phyloP scores from a whole-genome alignment of 2,329 filamentous ascomycete genomes.

The Coniochaeta pulveracea region DNA sequence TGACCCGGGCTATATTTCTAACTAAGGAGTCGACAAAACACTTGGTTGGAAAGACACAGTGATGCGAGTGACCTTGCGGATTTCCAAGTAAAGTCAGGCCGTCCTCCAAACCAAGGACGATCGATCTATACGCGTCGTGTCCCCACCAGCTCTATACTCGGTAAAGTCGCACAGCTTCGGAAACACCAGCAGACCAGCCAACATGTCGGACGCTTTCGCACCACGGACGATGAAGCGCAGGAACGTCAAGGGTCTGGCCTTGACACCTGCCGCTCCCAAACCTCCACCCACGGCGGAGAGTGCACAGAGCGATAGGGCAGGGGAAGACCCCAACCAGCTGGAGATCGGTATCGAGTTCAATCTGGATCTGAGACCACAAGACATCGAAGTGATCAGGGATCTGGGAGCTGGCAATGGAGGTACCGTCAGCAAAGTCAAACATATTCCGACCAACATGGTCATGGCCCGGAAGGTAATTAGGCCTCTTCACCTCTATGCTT shows the following conservation, averaged over 20 bases:
- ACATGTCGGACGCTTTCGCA: slow-evolving; percentile 52
- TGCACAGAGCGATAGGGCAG: slow-evolving; percentile 49
- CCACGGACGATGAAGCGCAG: slow-evolving; percentile 92
- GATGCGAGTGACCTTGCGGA: no score
- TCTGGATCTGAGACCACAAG: slow-evolving; percentile 80
- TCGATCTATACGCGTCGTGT: no score
- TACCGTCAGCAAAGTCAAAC: slow-evolving; percentile 95
- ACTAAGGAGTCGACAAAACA: no score
- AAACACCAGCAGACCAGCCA: no score
- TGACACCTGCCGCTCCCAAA: slow-evolving; percentile 69
- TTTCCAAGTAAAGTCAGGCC: no score
- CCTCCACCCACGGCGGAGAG: slow-evolving; percentile 61
- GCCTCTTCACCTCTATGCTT: neutral
- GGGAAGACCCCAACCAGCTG: slow-evolving; percentile 54
- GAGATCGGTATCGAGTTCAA: slow-evolving; percentile 98
- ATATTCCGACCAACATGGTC: slow-evolving; percentile 84
- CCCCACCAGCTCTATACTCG: no score
- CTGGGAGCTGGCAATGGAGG: slow-evolving; percentile 93
- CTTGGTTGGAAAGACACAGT: no score
- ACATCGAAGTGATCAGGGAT: slow-evolving; percentile 87
- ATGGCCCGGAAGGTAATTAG: slow-evolving; percentile 96
- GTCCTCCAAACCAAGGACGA: no score
- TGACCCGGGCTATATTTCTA: no score
- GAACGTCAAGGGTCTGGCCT: slow-evolving; percentile 91
- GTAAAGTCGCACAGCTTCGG: no score